A percentile compares a stretch with the other conserved stretches of the same genome.
Conservation (phyloP, 2,329 filamentous ascomycete species). For the Graphiopsis chlorocephala region DNA sequence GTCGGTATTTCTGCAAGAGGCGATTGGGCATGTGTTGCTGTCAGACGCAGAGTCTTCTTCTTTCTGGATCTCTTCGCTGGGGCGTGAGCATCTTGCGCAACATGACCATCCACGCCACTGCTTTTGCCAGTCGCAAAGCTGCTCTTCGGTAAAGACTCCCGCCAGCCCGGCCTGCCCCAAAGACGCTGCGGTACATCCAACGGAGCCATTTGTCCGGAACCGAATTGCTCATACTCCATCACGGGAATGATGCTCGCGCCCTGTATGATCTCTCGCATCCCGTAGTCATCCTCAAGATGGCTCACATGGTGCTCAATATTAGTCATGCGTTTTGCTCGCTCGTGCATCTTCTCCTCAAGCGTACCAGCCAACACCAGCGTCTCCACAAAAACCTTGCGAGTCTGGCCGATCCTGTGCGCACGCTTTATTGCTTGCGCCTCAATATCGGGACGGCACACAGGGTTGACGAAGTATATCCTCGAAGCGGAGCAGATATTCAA, state of each 20-base stretch:
- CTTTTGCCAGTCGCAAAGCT: not conserved
- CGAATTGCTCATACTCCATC: slow-evolving; percentile 32
- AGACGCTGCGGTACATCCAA: slow-evolving; percentile 43
- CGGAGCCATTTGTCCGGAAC: slow-evolving; percentile 40
- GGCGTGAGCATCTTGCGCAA: not conserved
- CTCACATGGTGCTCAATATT: slow-evolving; percentile 56
- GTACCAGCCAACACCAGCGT: slow-evolving; percentile 77
- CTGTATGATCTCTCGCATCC: slow-evolving; percentile 59
- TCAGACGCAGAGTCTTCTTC: not conserved
- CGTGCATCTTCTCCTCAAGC: slow-evolving; percentile 80
- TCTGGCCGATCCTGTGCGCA: slow-evolving; percentile 83
- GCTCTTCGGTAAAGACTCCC: slow-evolving; percentile 7
- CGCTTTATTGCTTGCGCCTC: slow-evolving; percentile 91
- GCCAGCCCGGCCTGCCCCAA: slow-evolving; percentile 40
- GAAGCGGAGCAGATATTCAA: slow-evolving; percentile 81
- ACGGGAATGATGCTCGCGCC: slow-evolving; percentile 51
- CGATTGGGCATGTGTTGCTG: not conserved
- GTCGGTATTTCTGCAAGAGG: not conserved
- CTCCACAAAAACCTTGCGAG: slow-evolving; percentile 74
- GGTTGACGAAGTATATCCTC: slow-evolving; percentile 84
- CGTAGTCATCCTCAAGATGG: slow-evolving; percentile 56
- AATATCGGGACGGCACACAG: slow-evolving; percentile 77
- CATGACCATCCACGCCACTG: not conserved
- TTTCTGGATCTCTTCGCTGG: not conserved
- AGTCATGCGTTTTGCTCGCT: slow-evolving; percentile 72